Evolutionary conservation across 2,329 filamentous ascomycete genomes (phyloP), one percentile per base, ranked within the genome.

Genomic region (Ophiostoma montium): DNA sequence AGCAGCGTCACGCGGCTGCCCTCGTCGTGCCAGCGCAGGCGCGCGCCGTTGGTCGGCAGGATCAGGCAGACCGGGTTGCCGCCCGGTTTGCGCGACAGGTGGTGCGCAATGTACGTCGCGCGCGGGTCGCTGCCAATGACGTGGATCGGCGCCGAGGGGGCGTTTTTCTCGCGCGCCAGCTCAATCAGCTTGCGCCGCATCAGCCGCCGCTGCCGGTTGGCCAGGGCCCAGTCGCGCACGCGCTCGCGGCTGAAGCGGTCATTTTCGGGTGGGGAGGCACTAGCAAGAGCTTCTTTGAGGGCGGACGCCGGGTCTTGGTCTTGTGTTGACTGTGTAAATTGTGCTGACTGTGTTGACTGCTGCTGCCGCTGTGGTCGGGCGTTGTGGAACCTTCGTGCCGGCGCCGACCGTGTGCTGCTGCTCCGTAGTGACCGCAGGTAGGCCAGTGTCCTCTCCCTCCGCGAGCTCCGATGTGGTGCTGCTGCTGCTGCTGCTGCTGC

Each of bases 31-130:
- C 47, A 52, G 9, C 15, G 19, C 46, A 19, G 5, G 23, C 32
- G 42, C 46, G 12, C 35, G 43, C 35, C 51, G 1, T 50, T 30
- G 12, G 45, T 50, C 41, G 59, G 53, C 16, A 63, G 51, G 8
- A 65, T 50, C 48, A 62, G 58, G 23, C 56, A 58, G 31, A 62
- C 57, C 1, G 61, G 60, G 4, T 62, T 59, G 16, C 58, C 57
- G 3, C 56, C 51, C 5, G 57, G 46, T 46, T 58, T 57, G 21
- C 57, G 54, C 11, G 62, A 58, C 42, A 65, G 50, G 2, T 54
- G 49, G 48, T 64, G 60, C 1, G 61, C 56, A 47, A 65, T 56
- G 44, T 59, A 64, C 33, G 54, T 55, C 7, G 60, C 61, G 9
- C 41, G 47, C 11, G 53, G 36, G 51, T 62, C 56, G 41, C 53